These are phyloP conservation scores for Malania oleifera DNA, from an alignment of 164 flowering plant species.

Conservation along the genomic window DNA sequence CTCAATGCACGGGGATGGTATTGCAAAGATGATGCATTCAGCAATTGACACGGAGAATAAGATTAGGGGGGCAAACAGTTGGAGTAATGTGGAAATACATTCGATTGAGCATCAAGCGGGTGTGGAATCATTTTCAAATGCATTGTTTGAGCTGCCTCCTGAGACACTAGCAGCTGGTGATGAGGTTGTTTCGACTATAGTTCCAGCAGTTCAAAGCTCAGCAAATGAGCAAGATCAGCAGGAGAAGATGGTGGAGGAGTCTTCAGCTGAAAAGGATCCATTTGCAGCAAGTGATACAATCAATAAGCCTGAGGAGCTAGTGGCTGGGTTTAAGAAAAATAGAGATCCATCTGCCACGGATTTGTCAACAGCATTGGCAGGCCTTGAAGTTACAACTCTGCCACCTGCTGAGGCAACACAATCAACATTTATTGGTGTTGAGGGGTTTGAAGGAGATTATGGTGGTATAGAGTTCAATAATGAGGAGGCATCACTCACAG, in stretches of 20 bases:
- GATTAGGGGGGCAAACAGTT: slow-evolving; percentile 80
- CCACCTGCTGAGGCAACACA: slow-evolving; percentile 94
- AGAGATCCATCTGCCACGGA: slow-evolving; percentile 52
- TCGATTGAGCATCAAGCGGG: slow-evolving; percentile 55
- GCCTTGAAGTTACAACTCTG: slow-evolving; percentile 76
- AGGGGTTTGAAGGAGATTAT: slow-evolving; percentile 95
- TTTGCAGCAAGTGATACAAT: slow-evolving; percentile 92
- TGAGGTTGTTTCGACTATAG: slow-evolving; percentile 57
- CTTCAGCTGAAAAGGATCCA: slow-evolving; percentile 60
- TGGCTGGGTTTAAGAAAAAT: slow-evolving; percentile 83
- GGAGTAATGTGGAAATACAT: slow-evolving; percentile 48
- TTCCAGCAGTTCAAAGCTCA: slow-evolving; percentile 20
- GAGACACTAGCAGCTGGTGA: slow-evolving; percentile 88
- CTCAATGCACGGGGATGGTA: slow-evolving; percentile 83
- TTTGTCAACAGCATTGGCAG: slow-evolving; percentile 62
- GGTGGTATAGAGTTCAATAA: slow-evolving; percentile 87
- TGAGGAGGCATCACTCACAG: slow-evolving; percentile 66
- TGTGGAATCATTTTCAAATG: slow-evolving; percentile 55
- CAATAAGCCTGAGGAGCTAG: slow-evolving; percentile 63
- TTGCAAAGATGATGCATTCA: slow-evolving; percentile 92
- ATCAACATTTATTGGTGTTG: slow-evolving; percentile 73
- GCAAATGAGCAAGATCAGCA: slow-evolving; percentile 29
- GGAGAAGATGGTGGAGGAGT: slow-evolving; percentile 38
- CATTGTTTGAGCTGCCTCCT: slow-evolving; percentile 65
- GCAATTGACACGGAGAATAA: slow-evolving; percentile 70